These are phyloP conservation scores for Rhodotorula paludigena DNA, from an alignment of 768 basidiomycete genomes.

Conservation along the genomic window DNA sequence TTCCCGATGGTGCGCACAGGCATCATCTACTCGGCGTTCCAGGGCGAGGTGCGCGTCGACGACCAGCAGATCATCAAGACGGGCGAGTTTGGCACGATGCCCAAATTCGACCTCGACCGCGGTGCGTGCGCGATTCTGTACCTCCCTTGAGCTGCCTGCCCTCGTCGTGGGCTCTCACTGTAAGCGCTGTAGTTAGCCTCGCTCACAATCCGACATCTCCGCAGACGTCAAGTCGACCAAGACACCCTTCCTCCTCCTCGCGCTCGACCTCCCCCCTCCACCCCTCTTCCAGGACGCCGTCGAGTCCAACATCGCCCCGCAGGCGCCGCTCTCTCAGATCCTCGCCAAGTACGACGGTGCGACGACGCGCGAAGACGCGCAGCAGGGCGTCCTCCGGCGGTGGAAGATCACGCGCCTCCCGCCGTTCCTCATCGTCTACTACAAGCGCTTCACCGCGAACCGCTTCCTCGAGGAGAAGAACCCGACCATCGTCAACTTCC, in stretches of 20 bases:
- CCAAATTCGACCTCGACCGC: constrained; percentile 81
- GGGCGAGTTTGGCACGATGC: constrained; percentile 70
- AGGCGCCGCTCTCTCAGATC: constrained; percentile 84
- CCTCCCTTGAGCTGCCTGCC: too few species aligned
- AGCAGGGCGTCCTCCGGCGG: constrained; percentile 71
- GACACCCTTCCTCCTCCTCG: constrained; percentile 92
- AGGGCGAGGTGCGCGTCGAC: constrained; percentile 86
- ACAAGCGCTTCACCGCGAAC: constrained; percentile 95
- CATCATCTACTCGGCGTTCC: constrained; percentile 86
- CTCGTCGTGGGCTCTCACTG: too few species aligned
- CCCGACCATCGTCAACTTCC: constrained; percentile 97
- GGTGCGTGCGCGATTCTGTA: constrained; percentile 53
- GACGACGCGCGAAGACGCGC: constrained; percentile 72
- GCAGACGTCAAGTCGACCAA: constrained; percentile 75
- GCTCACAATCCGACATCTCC: not conserved
- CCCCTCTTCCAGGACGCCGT: constrained; percentile 92
- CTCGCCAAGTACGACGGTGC: constrained; percentile 89
- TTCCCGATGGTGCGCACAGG: constrained; percentile 56
- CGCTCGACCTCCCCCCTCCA: constrained; percentile 93
- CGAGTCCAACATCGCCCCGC: constrained; percentile 98
- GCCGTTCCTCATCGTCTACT: constrained; percentile 86
- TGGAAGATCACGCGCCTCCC: constrained; percentile 87
- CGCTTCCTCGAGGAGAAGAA: constrained; percentile 81
- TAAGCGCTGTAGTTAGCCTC: too few species aligned
- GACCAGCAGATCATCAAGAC: constrained; percentile 78